Conservation (phyloP, 768 basidiomycete genomes). For the Leccinum longicurvipes region DNA sequence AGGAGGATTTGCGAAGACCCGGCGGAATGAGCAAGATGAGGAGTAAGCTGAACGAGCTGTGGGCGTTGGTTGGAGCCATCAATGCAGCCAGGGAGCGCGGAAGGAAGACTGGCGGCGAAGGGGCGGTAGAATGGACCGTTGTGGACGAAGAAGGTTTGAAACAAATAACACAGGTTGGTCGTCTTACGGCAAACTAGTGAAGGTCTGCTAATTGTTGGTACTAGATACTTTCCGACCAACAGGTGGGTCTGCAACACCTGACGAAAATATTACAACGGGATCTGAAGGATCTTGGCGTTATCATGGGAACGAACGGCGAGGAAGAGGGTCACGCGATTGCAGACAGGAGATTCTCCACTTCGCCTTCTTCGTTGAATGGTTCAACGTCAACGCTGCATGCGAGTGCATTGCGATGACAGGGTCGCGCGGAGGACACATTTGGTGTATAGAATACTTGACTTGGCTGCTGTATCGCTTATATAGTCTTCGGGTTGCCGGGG, state of each 20-base stretch:
- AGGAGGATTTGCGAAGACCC: constrained; percentile 60
- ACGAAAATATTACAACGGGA: constrained; percentile 68
- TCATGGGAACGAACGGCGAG: constrained; percentile 48
- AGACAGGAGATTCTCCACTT: constrained; percentile 18
- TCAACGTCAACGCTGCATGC: constrained; percentile 27
- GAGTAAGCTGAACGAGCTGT: constrained; percentile 77
- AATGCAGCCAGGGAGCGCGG: constrained; percentile 54
- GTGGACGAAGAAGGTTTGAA: constrained; percentile 82
- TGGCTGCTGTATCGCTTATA: constrained; percentile 1
- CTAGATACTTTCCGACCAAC: constrained; percentile 74
- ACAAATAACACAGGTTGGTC: constrained; percentile 66
- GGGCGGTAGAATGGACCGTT: constrained; percentile 68
- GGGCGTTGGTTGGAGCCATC: constrained; percentile 78
- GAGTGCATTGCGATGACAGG: constrained; percentile 22
- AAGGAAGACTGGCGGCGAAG: constrained; percentile 39
- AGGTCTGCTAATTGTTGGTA: background rate
- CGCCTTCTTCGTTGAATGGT: constrained; percentile 19
- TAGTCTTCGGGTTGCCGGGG: constrained; percentile 5
- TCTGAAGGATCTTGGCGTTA: constrained; percentile 62
- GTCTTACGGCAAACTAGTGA: background rate
- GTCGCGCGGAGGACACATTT: constrained; percentile 4
- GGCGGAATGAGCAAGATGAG: constrained; percentile 57
- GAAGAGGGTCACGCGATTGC: constrained; percentile 25
- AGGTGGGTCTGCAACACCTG: constrained; percentile 75
- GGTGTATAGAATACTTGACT: constrained; percentile 1